Evolutionary conservation across 2,329 filamentous ascomycete species (phyloP).

Genomic region (Colletotrichum simmondsii): DNA sequence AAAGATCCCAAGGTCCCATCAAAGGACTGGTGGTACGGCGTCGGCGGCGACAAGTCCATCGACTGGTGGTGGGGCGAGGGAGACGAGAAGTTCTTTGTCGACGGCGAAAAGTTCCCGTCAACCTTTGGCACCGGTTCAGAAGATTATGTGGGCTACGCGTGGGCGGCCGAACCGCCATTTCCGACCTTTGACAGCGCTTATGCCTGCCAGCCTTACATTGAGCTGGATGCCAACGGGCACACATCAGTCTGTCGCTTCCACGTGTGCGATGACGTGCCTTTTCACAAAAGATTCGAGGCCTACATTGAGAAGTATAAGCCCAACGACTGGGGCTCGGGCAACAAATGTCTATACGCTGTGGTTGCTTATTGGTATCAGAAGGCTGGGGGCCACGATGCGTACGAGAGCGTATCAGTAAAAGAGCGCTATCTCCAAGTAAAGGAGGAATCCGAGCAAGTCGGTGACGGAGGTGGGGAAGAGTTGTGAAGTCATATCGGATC

Average conservation of each 20-base stretch:
- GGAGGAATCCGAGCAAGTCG: not conserved
- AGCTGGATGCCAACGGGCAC: slow-evolving; percentile 29
- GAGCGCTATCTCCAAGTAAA: slow-evolving; percentile 8
- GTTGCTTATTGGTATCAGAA: slow-evolving; percentile 31
- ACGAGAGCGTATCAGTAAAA: slow-evolving; percentile 8
- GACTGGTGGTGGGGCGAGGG: slow-evolving; percentile 33
- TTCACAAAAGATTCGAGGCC: slow-evolving; percentile 26
- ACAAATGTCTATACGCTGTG: slow-evolving; percentile 20
- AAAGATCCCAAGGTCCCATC: slow-evolving; percentile 15
- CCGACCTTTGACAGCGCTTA: slow-evolving; percentile 27
- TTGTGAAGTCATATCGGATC: not conserved
- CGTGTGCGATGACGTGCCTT: slow-evolving; percentile 28
- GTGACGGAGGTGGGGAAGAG: not conserved
- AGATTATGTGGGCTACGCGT: slow-evolving; percentile 30
- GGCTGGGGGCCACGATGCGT: slow-evolving; percentile 10
- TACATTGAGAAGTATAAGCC: slow-evolving; percentile 32
- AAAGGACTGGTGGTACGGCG: slow-evolving; percentile 30
- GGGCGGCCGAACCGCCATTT: slow-evolving; percentile 30
- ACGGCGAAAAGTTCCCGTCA: slow-evolving; percentile 29
- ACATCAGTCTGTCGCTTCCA: slow-evolving; percentile 31
- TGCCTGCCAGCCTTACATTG: slow-evolving; percentile 23
- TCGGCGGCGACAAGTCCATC: slow-evolving; percentile 25
- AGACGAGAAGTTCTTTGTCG: slow-evolving; percentile 32
- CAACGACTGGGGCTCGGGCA: slow-evolving; percentile 20
- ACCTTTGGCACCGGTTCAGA: slow-evolving; percentile 29